A percentile compares a stretch with the other conserved stretches of the same genome.
Evolutionary conservation across 805 yeast species (phyloP).

Genomic region (Ascoidea rubescens): DNA sequence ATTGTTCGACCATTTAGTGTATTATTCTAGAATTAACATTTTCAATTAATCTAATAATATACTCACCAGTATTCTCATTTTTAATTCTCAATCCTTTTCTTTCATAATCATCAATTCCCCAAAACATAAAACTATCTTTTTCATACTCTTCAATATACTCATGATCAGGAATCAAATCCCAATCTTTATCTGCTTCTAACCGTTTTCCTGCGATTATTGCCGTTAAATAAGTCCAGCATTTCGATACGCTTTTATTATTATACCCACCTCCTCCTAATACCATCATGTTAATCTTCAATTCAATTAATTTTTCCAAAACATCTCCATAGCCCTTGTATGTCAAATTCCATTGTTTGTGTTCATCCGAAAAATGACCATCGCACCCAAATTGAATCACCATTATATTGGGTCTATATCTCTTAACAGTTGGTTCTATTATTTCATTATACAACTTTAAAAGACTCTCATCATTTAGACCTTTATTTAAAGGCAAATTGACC

Average conservation of each 20-base stretch:
- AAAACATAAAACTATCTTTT: not conserved
- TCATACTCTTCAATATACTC: not conserved
- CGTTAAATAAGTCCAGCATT: conserved; percentile 16
- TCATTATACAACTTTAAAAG: conserved; percentile 23
- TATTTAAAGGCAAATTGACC: conserved; percentile 40
- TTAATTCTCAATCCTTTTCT: not conserved
- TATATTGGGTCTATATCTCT: conserved; percentile 30
- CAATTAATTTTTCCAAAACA: conserved; percentile 19
- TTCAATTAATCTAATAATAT: not conserved
- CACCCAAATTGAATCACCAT: conserved; percentile 59
- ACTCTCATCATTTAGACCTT: conserved; percentile 38
- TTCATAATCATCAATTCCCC: not conserved
- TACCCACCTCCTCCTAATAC: conserved; percentile 75
- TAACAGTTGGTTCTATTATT: conserved; percentile 29
- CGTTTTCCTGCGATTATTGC: not conserved
- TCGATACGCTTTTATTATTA: conserved; percentile 43
- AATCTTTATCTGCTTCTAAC: not conserved
- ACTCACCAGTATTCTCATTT: not conserved
- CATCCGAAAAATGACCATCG: conserved; percentile 60
- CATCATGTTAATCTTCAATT: conserved; percentile 22
- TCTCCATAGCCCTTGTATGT: conserved; percentile 34
- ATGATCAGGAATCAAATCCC: not conserved
- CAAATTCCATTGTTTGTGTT: conserved; percentile 55
- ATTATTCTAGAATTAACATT: not conserved
- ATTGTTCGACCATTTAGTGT: not conserved